A percentile compares a stretch with the other conserved stretches of the same genome.
Evolutionary conservation across 2,329 filamentous ascomycete genomes (phyloP).

Genomic region (Alternaria burnsii): DNA sequence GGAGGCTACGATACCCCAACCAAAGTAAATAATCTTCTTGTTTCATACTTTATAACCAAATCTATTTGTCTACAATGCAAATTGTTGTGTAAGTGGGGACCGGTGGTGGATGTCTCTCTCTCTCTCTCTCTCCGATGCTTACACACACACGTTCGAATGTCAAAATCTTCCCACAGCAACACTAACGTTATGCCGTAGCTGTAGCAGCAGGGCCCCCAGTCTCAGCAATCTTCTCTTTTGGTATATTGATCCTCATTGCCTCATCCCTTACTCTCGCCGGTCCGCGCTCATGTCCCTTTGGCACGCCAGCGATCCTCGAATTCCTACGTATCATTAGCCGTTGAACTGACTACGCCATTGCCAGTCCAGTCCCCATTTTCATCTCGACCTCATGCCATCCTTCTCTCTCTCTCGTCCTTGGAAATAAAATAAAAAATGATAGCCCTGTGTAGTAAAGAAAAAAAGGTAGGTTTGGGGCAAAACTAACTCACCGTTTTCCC

Average conservation of each 20-base stretch:
- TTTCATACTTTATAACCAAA: not conserved
- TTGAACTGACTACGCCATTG: too few relatives aligned
- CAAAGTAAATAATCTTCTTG: not conserved
- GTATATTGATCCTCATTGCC: conserved; percentile 39
- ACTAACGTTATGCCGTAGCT: not conserved
- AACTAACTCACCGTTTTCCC: conserved; percentile 14
- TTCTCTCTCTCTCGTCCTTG: too few relatives aligned
- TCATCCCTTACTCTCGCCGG: conserved; percentile 44
- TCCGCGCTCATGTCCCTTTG: conserved; percentile 34
- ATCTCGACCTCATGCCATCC: too few relatives aligned
- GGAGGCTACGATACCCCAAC: conserved; percentile 4
- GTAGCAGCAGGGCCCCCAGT: conserved; percentile 26
- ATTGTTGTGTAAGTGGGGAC: not conserved
- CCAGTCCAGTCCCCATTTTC: too few relatives aligned
- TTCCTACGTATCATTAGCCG: not conserved
- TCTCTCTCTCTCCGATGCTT: too few relatives aligned
- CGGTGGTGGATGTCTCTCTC: too few relatives aligned
- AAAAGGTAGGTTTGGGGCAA: too few relatives aligned
- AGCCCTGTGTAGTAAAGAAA: too few relatives aligned
- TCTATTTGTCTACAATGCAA: not conserved
- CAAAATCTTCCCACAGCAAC: too few relatives aligned
- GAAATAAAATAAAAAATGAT: too few relatives aligned
- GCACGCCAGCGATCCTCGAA: conserved; percentile 29
- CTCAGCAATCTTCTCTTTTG: conserved; percentile 29
- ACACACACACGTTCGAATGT: too few relatives aligned